Evolutionary conservation across 768 basidiomycete genomes (phyloP), one percentile per base, ranked within the genome.

Genomic region (Trametes punicea): DNA sequence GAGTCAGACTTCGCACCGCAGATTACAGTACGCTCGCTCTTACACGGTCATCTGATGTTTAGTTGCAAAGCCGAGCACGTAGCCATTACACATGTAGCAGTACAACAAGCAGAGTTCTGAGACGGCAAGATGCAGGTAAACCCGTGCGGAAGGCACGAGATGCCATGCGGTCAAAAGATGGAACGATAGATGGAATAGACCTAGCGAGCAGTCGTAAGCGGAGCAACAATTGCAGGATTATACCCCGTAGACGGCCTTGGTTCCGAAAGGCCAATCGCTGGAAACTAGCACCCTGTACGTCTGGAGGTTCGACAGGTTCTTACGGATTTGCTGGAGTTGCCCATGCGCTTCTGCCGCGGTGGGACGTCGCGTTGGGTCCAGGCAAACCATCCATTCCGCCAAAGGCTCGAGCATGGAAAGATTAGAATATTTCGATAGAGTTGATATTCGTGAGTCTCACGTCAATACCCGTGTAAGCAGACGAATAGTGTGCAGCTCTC

Each of bases 401-500:
- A 64, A 34, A 7, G 62, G 62, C 16, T 18, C 18, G 1, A 64
- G 26, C 29, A 64, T 59, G 6, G 40, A 34, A 6, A 61, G 18
- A 40, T 64, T 64, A 21, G 44, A 34, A 34, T 47, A 64, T 29
- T 49, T 46, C 62, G n/a, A n/a, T n/a, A n/a, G n/a, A 58, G 29
- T 27, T n/a, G 6, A 13, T 2, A 16, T 13, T 23, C 23, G 15
- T 48, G 16, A 34, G 34, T 27, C 2, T 6, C 11, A 1, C 11
- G 8, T 6, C 15, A 36, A 9, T 9, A 7, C 13, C 3, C 7
- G 33, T 9, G 26, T 4, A 15, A 3, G n/a, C 3, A 15, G 8
- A 2, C n/a, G n/a, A 44, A 66, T 61, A 1, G 48, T 46, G 21
- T 23, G 25, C n/a, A 64, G 45, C 16, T 47, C 36, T 20, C 45